A percentile compares a stretch with the other conserved stretches of the same genome.
Conservation (phyloP, 2,329 filamentous ascomycete species). For the Phaeosphaeria sp. region DNA sequence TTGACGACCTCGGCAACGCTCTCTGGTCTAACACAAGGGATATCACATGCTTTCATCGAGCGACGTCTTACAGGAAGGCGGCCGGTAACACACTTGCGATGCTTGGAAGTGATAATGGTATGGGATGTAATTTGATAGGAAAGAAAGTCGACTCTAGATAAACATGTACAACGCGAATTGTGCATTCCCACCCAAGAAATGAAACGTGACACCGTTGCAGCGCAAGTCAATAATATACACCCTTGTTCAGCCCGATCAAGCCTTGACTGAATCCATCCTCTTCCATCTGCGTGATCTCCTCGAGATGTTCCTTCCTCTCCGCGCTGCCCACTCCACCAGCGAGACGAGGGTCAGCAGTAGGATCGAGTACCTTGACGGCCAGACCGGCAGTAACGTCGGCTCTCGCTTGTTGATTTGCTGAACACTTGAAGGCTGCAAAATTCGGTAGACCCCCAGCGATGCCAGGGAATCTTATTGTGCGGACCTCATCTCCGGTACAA, state of each 20-base stretch:
- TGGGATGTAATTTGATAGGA: not conserved
- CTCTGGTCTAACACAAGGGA: no score
- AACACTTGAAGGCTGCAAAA: constrained; percentile 36
- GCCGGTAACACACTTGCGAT: no score
- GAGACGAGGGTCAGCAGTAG: constrained; percentile 18
- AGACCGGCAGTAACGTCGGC: not conserved
- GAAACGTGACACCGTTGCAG: not conserved
- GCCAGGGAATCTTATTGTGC: constrained; percentile 35
- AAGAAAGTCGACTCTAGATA: not conserved
- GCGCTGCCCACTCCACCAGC: constrained; percentile 33
- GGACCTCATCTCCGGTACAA: constrained; percentile 28
- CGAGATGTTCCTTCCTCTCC: constrained; percentile 25
- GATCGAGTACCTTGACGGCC: constrained; percentile 4
- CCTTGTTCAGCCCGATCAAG: constrained; percentile 42
- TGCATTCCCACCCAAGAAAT: not conserved
- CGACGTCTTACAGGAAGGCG: no score
- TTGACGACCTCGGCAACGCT: no score
- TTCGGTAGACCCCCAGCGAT: constrained; percentile 19
- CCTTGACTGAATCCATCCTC: constrained; percentile 34
- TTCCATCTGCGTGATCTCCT: constrained; percentile 32
- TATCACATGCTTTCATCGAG: no score
- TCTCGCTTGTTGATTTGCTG: constrained; percentile 14
- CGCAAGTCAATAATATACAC: constrained; percentile 32
- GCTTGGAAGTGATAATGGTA: not conserved
- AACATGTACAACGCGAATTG: not conserved